A percentile compares a stretch with the other conserved stretches of the same genome.
Conservation (phyloP, 441 rosid genomes). For the Isatis lusitanica region DNA sequence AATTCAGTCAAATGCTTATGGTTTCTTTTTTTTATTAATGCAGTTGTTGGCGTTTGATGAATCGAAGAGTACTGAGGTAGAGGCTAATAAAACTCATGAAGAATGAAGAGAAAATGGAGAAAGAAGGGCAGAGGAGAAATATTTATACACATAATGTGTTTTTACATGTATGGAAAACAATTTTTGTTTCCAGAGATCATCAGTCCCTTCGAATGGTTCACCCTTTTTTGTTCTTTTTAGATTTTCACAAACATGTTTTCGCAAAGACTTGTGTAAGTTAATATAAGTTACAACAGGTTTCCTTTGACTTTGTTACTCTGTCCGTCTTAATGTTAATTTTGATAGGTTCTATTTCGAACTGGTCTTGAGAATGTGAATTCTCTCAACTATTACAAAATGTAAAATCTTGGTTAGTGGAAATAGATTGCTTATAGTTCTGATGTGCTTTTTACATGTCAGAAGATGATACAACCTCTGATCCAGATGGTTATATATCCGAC, state of each 20-base stretch:
- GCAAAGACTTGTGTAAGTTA: conserved; percentile 31
- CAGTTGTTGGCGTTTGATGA: conserved; percentile 97
- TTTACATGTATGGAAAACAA: conserved; percentile 21
- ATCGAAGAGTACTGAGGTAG: conserved; percentile 44
- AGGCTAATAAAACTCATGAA: conserved; percentile 42
- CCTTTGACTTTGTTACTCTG: neutral
- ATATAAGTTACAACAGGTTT: conserved; percentile 29
- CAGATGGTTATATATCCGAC: too few relatives aligned
- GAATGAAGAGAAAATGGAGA: conserved; percentile 44
- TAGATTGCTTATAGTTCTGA: too few relatives aligned
- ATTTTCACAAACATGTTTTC: conserved; percentile 13
- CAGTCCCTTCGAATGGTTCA: conserved; percentile 22
- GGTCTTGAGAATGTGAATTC: too few relatives aligned
- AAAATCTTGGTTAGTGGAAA: neutral
- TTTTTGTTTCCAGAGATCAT: conserved; percentile 34
- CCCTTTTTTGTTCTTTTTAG: conserved; percentile 13
- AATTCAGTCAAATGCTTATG: neutral
- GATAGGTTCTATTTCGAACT: neutral
- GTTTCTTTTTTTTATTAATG: neutral
- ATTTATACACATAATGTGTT: conserved; percentile 31
- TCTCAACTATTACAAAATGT: too few relatives aligned
- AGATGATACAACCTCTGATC: too few relatives aligned
- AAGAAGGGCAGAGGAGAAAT: conserved; percentile 58
- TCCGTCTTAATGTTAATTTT: neutral
- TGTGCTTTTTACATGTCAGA: too few relatives aligned